These are phyloP conservation scores for Cystofilobasidium bisporidii DNA, from an alignment of 768 basidiomycete species.

Conservation along the genomic window DNA sequence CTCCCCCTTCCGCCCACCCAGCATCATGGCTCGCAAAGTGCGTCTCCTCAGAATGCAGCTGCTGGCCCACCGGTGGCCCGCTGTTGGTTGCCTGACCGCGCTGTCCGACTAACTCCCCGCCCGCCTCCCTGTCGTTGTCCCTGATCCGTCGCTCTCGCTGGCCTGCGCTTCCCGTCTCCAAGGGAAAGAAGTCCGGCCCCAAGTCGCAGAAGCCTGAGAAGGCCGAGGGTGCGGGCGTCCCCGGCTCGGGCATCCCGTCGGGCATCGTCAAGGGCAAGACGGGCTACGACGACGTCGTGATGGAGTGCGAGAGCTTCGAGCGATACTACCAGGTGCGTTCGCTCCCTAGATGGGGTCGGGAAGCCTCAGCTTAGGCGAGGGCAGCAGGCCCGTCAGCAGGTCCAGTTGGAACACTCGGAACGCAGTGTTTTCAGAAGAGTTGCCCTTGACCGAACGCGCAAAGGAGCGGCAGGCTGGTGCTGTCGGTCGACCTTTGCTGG, in stretches of 20 bases:
- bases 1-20: background rate
- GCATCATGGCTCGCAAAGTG: background rate
- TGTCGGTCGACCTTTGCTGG: no score
- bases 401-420: no score
- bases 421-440: no score
- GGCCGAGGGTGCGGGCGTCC: background rate
- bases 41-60: background rate
- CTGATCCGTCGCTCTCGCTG: no score
- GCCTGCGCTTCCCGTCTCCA: background rate
- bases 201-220: background rate
- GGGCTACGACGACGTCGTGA: constrained; percentile 5
- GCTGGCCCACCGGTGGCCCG: no score
- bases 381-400: no score
- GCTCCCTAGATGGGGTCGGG: background rate
- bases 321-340: constrained; percentile 43
- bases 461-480: no score
- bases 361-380: no score
- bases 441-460: no score
- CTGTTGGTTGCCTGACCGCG: no score
- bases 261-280: background rate
- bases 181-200: background rate
- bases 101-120: background rate
- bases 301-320: constrained; percentile 36
- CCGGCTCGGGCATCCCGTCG: background rate
- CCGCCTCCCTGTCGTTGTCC: background rate